Percentiles rank a stretch among this genome's conserved stretches.
Conservation (phyloP, 148 eudicot species). For the Camellia granthamiana region DNA sequence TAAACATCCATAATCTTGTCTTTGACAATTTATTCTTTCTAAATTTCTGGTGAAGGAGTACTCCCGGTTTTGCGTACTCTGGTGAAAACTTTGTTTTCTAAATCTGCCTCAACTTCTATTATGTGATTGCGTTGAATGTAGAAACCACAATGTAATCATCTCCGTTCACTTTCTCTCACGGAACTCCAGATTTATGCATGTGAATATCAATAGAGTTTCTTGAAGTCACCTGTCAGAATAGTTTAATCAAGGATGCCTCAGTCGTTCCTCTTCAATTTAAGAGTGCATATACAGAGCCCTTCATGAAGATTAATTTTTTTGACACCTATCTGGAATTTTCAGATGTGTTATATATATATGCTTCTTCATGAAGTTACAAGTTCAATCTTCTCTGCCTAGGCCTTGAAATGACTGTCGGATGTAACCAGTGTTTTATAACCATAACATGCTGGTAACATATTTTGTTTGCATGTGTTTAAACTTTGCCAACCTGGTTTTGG, state of each 20-base stretch:
- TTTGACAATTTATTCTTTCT: too few relatives aligned
- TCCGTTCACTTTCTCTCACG: not conserved
- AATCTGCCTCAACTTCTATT: not conserved
- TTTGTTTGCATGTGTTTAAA: not conserved
- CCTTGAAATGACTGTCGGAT: not conserved
- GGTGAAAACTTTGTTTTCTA: too few relatives aligned
- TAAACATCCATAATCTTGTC: too few relatives aligned
- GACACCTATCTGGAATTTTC: not conserved
- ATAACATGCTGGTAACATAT: not conserved
- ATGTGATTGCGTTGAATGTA: not conserved
- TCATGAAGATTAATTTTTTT: not conserved
- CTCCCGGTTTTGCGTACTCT: too few relatives aligned
- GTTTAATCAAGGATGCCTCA: too few relatives aligned
- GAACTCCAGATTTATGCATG: too few relatives aligned
- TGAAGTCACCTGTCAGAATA: too few relatives aligned
- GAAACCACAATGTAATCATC: not conserved
- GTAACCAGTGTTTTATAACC: not conserved
- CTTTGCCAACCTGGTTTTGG: constrained; percentile 70
- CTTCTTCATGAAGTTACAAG: constrained; percentile 3
- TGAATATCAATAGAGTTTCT: too few relatives aligned
- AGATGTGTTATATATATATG: not conserved
- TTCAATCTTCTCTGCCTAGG: not conserved
- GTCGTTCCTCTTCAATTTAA: too few relatives aligned
- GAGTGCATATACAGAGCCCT: not conserved
- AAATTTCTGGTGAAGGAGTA: too few relatives aligned